These are phyloP conservation scores for Olyra latifolia DNA, from an alignment of 176 grass and related monocot genomes.

Conservation along the genomic window DNA sequence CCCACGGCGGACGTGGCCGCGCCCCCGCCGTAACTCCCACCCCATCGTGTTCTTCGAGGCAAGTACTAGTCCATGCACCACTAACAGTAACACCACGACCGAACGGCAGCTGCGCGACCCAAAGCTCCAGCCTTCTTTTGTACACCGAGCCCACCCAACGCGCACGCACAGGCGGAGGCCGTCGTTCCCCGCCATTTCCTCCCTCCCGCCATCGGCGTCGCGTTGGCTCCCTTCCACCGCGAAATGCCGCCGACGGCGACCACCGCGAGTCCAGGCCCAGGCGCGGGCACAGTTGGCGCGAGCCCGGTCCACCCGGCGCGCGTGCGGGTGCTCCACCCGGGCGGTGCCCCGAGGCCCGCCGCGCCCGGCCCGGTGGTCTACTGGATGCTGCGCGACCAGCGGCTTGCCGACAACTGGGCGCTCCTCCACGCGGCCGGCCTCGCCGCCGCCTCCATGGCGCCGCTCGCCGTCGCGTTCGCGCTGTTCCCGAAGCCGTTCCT, in stretches of 20 bases:
- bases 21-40: neutral
- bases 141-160: conserved; percentile 8
- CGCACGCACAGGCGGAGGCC: neutral
- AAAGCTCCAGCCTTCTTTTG: neutral
- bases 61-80: neutral
- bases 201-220: neutral
- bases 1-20: neutral
- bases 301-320: conserved; percentile 51
- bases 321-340: conserved; percentile 53
- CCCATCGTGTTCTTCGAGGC: fast-evolving
- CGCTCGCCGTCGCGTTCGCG: conserved; percentile 70
- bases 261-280: neutral
- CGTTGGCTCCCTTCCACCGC: conserved; percentile 3
- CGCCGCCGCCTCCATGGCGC: conserved; percentile 49
- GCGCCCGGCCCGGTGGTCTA: conserved; percentile 71
- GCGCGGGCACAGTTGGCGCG: neutral
- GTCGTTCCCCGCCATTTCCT: too few species aligned
- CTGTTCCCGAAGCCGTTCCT: conserved; percentile 62
- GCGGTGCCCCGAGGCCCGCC: conserved; percentile 1
- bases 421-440: conserved; percentile 75
- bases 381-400: conserved; percentile 98
- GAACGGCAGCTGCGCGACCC: neutral
- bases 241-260: conserved; percentile 27
- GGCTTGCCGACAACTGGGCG: conserved; percentile 87
- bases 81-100: neutral